A percentile compares a stretch with the other conserved stretches of the same genome.
phyloP scores from a whole-genome alignment of 1,139 yeast species.

The Nematodospora anomalae region DNA sequence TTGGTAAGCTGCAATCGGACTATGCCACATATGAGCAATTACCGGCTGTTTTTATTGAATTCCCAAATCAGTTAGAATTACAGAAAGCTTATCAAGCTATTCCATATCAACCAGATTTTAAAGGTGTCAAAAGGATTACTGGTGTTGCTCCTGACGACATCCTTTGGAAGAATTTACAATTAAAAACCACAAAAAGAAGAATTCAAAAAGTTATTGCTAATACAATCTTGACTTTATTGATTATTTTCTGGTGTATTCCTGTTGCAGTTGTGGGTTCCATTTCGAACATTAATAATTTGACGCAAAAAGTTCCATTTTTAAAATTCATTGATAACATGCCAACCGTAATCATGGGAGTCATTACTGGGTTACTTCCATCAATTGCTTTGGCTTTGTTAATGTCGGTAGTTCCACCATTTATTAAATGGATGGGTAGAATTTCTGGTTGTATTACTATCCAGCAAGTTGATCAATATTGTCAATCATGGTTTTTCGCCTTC shows the following conservation, averaged over 20 bases:
- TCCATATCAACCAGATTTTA: constrained; percentile 65
- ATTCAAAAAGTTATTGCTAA: constrained; percentile 41
- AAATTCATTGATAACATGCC: constrained; percentile 74
- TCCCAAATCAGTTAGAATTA: constrained; percentile 82
- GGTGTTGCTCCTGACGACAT: constrained; percentile 74
- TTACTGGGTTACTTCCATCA: constrained; percentile 86
- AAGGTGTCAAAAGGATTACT: constrained; percentile 58
- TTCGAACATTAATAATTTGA: constrained; percentile 77
- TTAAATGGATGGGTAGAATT: constrained; percentile 62
- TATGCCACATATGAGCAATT: constrained; percentile 48
- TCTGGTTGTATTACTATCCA: constrained; percentile 73
- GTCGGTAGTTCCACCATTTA: constrained; percentile 74
- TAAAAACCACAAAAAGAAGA: constrained; percentile 43
- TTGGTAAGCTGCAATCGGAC: constrained; percentile 56
- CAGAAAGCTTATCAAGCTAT: constrained; percentile 86
- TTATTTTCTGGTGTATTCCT: constrained; percentile 90
- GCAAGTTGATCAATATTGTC: constrained; percentile 76
- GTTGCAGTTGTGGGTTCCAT: constrained; percentile 94
- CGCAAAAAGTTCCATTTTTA: constrained; percentile 67
- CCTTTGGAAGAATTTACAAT: constrained; percentile 72
- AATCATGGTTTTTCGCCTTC: constrained; percentile 84
- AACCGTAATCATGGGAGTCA: constrained; percentile 62
- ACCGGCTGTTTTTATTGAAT: constrained; percentile 82
- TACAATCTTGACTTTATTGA: constrained; percentile 50
- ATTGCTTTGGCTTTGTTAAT: constrained; percentile 78